phyloP scores from a whole-genome alignment of 2,329 filamentous ascomycete species.

The Clarireedia monteithiana region DNA sequence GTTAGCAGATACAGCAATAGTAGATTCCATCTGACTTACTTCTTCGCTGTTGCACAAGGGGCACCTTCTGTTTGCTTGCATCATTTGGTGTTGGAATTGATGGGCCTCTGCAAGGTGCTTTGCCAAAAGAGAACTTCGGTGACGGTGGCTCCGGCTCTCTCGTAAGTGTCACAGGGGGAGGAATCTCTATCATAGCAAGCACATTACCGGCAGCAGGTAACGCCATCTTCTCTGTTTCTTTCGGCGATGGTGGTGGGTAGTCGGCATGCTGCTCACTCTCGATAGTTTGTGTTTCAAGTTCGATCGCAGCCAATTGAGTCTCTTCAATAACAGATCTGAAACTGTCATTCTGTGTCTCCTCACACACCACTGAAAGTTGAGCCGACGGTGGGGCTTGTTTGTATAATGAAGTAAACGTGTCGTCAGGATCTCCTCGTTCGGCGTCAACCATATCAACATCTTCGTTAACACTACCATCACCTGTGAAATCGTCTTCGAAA shows the following conservation, averaged over 20 bases:
- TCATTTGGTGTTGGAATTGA: no score
- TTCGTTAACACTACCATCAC: not conserved
- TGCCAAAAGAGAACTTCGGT: no score
- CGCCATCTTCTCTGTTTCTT: not conserved
- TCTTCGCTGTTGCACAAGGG: no score
- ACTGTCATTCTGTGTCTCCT: slow-evolving; percentile 7
- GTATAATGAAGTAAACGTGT: not conserved
- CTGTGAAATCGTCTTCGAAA: not conserved
- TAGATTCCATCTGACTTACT: no score
- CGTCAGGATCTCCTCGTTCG: not conserved
- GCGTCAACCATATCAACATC: not conserved
- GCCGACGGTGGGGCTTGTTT: not conserved
- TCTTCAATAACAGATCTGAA: slow-evolving; percentile 14
- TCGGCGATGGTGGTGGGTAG: not conserved
- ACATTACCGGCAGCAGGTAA: no score
- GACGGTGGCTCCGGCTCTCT: no score
- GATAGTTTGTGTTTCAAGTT: slow-evolving; percentile 12
- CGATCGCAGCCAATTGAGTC: slow-evolving; percentile 18
- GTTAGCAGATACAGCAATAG: no score
- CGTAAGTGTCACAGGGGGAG: no score
- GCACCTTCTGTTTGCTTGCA: no score
- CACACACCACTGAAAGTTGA: not conserved
- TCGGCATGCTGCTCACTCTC: not conserved
- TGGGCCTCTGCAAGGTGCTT: no score
- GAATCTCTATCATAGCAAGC: no score